Evolutionary conservation across 495 filamentous ascomycete species (phyloP).

Genomic region (Pyrenula aspistea): DNA sequence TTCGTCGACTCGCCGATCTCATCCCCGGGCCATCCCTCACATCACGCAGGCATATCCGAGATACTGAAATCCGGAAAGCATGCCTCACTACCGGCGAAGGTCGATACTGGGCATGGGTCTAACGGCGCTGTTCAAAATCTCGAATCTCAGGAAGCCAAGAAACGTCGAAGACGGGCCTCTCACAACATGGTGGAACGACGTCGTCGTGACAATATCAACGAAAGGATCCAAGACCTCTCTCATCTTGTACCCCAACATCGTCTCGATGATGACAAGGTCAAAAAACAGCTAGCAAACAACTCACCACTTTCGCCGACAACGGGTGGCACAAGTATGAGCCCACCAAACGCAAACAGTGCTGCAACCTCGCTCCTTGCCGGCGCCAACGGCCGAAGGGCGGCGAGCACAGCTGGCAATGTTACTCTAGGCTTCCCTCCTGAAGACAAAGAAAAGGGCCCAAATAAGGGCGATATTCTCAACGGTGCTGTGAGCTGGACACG

Average conservation of each 20-base stretch:
- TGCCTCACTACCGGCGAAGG: slow-evolving; percentile 58
- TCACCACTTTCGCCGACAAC: slow-evolving; percentile 74
- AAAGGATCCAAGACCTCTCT: slow-evolving; percentile 91
- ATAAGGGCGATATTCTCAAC: slow-evolving; percentile 97
- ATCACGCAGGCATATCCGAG: slow-evolving; percentile 55
- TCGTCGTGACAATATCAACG: slow-evolving; percentile 95
- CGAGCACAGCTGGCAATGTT: slow-evolving; percentile 62
- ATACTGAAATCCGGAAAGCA: slow-evolving; percentile 58
- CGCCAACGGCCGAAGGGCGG: slow-evolving; percentile 67
- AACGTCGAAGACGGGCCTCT: slow-evolving; percentile 77
- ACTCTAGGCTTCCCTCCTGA: slow-evolving; percentile 83
- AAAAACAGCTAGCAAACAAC: slow-evolving; percentile 86
- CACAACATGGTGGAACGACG: slow-evolving; percentile 95
- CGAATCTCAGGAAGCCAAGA: slow-evolving; percentile 82
- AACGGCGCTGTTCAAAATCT: slow-evolving; percentile 38
- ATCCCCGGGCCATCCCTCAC: slow-evolving; percentile 45
- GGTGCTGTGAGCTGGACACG: slow-evolving; percentile 93
- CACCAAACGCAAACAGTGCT: slow-evolving; percentile 44
- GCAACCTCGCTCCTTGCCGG: slow-evolving; percentile 79
- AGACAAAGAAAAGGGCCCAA: slow-evolving; percentile 96
- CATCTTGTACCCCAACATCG: slow-evolving; percentile 86
- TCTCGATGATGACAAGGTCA: slow-evolving; percentile 91
- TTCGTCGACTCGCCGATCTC: slow-evolving; percentile 74
- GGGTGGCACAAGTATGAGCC: slow-evolving; percentile 45
- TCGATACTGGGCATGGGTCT: slow-evolving; percentile 39